A percentile compares a stretch with the other conserved stretches of the same genome.
These are phyloP conservation scores for Purpureocillium lavendulum DNA, from an alignment of 2,329 filamentous ascomycete genomes.

Conservation along the genomic window DNA sequence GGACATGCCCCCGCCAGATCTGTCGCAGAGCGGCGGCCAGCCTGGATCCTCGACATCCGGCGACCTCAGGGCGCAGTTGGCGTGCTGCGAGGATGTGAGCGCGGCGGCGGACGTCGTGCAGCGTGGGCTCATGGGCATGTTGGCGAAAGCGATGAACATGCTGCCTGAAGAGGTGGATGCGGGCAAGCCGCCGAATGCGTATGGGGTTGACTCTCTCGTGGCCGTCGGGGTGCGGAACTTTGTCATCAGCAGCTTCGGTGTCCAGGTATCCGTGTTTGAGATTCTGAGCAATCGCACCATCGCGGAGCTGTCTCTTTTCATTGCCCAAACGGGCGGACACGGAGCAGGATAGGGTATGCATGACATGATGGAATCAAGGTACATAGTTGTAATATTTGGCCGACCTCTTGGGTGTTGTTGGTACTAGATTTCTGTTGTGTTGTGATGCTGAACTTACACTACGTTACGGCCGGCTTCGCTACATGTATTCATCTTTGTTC, in stretches of 20 bases:
- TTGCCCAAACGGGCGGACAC: conserved; percentile 24
- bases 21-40: conserved; percentile 10
- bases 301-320: conserved; percentile 23
- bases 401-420: too few relatives aligned
- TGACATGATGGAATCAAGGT: not conserved
- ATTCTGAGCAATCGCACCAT: conserved; percentile 35
- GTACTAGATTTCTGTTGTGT: too few relatives aligned
- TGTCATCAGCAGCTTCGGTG: conserved; percentile 34
- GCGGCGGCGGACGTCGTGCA: conserved; percentile 25
- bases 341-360: conserved; percentile 7
- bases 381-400: too few relatives aligned
- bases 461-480: too few relatives aligned
- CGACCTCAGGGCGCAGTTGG: conserved; percentile 24
- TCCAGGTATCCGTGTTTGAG: conserved; percentile 38
- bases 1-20: conserved; percentile 29
- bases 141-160: conserved; percentile 37
- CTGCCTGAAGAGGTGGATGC: conserved; percentile 34
- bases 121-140: conserved; percentile 28
- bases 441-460: too few relatives aligned
- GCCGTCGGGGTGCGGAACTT: conserved; percentile 45
- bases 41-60: not conserved
- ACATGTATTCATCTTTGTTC: too few relatives aligned
- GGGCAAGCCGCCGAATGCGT: conserved; percentile 29
- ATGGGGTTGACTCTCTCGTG: conserved; percentile 44
- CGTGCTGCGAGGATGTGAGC: conserved; percentile 14